Percentiles rank a stretch among this genome's conserved stretches.
These are phyloP conservation scores for Chytridium lagenaria DNA, from an alignment of 371 early-diverging fungal genomes.

Conservation along the genomic window DNA sequence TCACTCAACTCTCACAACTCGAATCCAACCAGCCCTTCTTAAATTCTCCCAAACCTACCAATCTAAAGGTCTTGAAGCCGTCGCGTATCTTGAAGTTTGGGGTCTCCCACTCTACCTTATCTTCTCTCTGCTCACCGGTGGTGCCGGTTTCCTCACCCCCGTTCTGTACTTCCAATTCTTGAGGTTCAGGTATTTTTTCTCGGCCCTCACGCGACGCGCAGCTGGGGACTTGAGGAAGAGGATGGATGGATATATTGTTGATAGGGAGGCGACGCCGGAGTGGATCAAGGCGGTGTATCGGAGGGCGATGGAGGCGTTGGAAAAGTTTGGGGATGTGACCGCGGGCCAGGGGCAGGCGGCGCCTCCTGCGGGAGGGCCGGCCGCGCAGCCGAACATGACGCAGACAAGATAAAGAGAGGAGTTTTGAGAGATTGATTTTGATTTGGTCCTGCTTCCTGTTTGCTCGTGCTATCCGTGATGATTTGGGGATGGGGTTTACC, in stretches of 20 bases:
- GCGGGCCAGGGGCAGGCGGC: too few species aligned
- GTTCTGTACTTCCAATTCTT: slow-evolving; percentile 84
- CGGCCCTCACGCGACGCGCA: slow-evolving; percentile 56
- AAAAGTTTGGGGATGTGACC: slow-evolving; percentile 9
- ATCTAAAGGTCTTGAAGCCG: slow-evolving; percentile 70
- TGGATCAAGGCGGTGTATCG: slow-evolving; percentile 31
- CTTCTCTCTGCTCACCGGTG: slow-evolving; percentile 62
- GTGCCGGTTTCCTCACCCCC: slow-evolving; percentile 73
- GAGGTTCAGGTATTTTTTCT: slow-evolving; percentile 82
- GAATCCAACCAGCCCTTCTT: slow-evolving; percentile 52
- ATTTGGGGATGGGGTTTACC: too few species aligned
- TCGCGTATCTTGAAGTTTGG: slow-evolving; percentile 80
- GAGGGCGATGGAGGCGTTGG: slow-evolving; percentile 31
- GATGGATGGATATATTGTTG: slow-evolving; percentile 31
- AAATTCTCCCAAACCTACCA: slow-evolving; percentile 74
- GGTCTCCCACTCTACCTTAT: slow-evolving; percentile 75
- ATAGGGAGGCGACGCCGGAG: slow-evolving; percentile 28
- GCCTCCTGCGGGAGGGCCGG: neutral
- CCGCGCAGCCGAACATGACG: too few species aligned
- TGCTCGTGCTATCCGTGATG: too few species aligned
- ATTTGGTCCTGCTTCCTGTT: too few species aligned
- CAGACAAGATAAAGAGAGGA: too few species aligned
- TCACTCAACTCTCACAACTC: slow-evolving; percentile 33
- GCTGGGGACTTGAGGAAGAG: slow-evolving; percentile 39
- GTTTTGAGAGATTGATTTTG: too few species aligned